Evolutionary conservation across 2,329 filamentous ascomycete species (phyloP).

Genomic region (Pseudocercospora macadamiae): DNA sequence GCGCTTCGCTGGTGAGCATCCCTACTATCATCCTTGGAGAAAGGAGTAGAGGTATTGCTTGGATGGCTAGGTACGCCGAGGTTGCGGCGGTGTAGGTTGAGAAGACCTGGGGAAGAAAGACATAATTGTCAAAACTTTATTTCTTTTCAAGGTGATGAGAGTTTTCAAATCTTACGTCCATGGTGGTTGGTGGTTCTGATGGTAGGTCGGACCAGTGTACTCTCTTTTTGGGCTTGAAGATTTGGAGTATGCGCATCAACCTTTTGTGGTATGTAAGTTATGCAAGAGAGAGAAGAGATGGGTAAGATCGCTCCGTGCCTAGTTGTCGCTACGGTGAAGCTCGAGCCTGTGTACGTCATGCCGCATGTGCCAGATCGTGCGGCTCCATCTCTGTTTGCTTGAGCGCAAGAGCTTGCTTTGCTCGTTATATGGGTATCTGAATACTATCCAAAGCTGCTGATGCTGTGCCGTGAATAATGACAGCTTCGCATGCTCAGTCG

Average conservation of each 20-base stretch:
- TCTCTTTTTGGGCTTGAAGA: neutral
- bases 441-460: too few species aligned
- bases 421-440: too few species aligned
- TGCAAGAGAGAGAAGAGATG: neutral
- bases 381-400: neutral
- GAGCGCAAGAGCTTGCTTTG: neutral
- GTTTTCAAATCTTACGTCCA: neutral
- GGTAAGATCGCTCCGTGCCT: neutral
- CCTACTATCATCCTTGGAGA: conserved; percentile 65
- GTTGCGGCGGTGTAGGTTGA: conserved; percentile 19
- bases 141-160: too few species aligned
- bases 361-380: neutral
- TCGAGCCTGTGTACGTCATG: too few species aligned
- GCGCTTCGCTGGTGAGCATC: conserved; percentile 57
- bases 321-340: too few species aligned
- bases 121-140: neutral
- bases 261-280: neutral
- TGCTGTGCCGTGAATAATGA: too few species aligned
- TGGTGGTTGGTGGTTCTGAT: neutral
- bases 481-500: too few species aligned
- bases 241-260: neutral
- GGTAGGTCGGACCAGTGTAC: neutral
- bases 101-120: neutral
- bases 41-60: conserved; percentile 58
- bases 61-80: conserved; percentile 47